Evolutionary conservation across 2,329 filamentous ascomycete genomes (phyloP).

Genomic region (Tolypocladium amazonense): DNA sequence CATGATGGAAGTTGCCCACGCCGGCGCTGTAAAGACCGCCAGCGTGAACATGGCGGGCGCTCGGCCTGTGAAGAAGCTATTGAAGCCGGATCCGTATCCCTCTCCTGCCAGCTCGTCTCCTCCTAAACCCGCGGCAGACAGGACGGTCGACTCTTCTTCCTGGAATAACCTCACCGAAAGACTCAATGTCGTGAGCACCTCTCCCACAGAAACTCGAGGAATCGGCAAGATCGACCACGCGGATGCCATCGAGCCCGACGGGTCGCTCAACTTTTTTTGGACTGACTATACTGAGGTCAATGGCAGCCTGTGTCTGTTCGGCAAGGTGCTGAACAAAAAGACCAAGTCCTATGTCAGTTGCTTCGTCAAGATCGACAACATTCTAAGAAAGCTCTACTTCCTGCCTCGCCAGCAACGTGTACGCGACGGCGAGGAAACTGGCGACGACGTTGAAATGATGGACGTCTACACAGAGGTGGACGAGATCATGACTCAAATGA

Average conservation of each 20-base stretch:
- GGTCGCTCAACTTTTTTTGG: conserved; percentile 92
- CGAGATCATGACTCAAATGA: conserved; percentile 74
- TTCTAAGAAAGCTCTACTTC: conserved; percentile 86
- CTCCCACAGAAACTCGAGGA: conserved; percentile 48
- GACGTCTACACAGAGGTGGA: conserved; percentile 89
- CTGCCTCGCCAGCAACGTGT: conserved; percentile 60
- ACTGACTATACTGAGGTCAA: conserved; percentile 90
- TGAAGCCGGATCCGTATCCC: conserved; percentile 56
- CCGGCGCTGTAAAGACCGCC: conserved; percentile 53
- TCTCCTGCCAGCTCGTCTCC: conserved; percentile 72
- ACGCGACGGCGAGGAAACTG: conserved; percentile 53
- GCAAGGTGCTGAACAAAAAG: conserved; percentile 87
- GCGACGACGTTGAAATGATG: conserved; percentile 72
- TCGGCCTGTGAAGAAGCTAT: conserved; percentile 58
- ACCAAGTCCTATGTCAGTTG: conserved; percentile 74
- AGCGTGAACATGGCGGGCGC: conserved; percentile 81
- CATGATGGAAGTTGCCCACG: conserved; percentile 78
- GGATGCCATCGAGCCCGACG: conserved; percentile 88
- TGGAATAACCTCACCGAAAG: conserved; percentile 85
- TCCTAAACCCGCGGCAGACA: conserved; percentile 37
- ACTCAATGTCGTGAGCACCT: conserved; percentile 74
- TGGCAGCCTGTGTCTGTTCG: conserved; percentile 85
- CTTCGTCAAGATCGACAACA: conserved; percentile 93
- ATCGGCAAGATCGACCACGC: conserved; percentile 75
- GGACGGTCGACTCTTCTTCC: conserved; percentile 63